Evolutionary conservation across 2,329 filamentous ascomycete species (phyloP), one percentile per base, ranked within the genome.

Genomic region (Fusarium sp.): DNA sequence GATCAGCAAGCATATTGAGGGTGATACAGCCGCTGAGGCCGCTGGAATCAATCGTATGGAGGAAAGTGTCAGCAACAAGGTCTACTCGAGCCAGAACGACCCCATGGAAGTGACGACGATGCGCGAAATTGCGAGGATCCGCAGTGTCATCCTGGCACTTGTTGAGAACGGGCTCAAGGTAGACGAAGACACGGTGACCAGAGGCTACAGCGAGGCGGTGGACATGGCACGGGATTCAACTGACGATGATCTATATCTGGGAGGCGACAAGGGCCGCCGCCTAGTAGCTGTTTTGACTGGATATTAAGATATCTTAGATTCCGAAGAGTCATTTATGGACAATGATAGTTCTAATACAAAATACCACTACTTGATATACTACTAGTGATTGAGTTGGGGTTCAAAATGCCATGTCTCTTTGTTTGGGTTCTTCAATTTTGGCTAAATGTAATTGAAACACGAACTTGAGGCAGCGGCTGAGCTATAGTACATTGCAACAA

Each of bases 21-120:
- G 85, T 35, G 84, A 85, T n/a, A 79, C 80, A 7, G 77, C 79
- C 40, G 75, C 79, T 39, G 81, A 85, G 43, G 81, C 82, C n/a
- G 77, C 79, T n/a, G 81, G 80, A 15, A 92, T 97, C 74, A 97
- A 93, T 53, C 87, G 92, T 69, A 86, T 97, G 77, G 96, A 98
- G 78, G 96, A 99, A 81, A 89, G 84, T 71, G 91, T 96, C 20
- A 94, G 90, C 67, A 89, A 89, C 73, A 92, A 90, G 54, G 93
- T 97, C 72, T 99, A 99, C 80, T 96, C 92, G 56, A 96, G 92
- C 76, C 94, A 97, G 82, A 99, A 99, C 77, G 95, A 98, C 77
- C 85, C 88, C 57, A 94, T 99, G 67, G 83, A 88, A 22, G 82
- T 88, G 3, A 88, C 88, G 49, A 95, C 93, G 17, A 89, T 96